These are phyloP conservation scores for Batrachochytrium dendrobatidis DNA, from an alignment of 371 early-diverging fungal species.

Conservation along the genomic window DNA sequence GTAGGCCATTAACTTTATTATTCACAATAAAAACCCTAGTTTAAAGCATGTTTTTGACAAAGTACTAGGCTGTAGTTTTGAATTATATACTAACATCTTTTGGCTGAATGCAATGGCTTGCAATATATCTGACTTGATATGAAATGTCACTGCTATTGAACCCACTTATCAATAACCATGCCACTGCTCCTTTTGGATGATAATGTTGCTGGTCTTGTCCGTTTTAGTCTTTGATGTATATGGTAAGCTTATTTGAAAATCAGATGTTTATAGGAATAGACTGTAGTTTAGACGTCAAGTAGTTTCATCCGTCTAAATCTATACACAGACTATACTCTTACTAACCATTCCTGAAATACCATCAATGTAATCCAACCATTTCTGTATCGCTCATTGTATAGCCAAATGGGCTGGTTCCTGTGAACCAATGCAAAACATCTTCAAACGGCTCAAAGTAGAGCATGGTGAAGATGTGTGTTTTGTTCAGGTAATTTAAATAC, in stretches of 20 bases:
- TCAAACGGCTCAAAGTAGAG: conserved; percentile 45
- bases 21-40: background rate
- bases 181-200: background rate
- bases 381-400: conserved; percentile 5
- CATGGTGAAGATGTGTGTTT: conserved; percentile 35
- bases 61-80: background rate
- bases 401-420: conserved; percentile 52
- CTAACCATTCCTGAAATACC: background rate
- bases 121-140: background rate
- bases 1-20: background rate
- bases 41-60: background rate
- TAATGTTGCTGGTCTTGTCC: background rate
- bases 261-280: background rate
- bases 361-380: background rate
- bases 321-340: background rate
- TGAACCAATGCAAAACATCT: conserved; percentile 44
- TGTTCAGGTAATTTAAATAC: conserved; percentile 20
- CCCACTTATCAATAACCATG: background rate
- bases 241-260: conserved; percentile 12
- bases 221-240: conserved; percentile 31
- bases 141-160: background rate
- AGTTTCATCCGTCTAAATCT: background rate
- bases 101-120: background rate
- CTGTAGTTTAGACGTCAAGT: background rate
- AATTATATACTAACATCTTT: background rate